Evolutionary conservation across 1,139 yeast genomes (phyloP).

Genomic region (Yamadazyma triangularis): DNA sequence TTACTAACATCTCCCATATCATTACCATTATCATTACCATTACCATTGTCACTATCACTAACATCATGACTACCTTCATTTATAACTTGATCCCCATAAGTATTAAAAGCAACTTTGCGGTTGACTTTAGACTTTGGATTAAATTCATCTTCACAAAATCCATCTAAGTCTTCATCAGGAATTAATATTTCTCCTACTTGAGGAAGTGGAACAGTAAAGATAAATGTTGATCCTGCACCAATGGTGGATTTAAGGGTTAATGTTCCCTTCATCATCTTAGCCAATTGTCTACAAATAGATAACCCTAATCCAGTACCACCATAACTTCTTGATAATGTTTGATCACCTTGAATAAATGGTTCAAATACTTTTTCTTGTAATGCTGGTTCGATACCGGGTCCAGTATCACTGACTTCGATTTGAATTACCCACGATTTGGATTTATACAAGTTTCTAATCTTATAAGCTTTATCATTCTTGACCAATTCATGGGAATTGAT

Average conservation of each 20-base stretch:
- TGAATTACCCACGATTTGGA: conserved; percentile 60
- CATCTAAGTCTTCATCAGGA: conserved; percentile 32
- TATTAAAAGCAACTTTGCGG: conserved; percentile 35
- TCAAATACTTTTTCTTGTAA: conserved; percentile 85
- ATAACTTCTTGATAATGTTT: conserved; percentile 81
- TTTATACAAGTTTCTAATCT: conserved; percentile 31
- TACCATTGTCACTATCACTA: conserved; percentile 1
- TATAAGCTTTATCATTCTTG: conserved; percentile 31
- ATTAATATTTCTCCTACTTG: conserved; percentile 61
- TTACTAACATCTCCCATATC: background rate
- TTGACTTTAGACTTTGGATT: conserved; percentile 34
- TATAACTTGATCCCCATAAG: conserved; percentile 11
- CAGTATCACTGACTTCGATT: conserved; percentile 81
- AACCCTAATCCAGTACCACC: conserved; percentile 97
- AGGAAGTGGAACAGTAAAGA: conserved; percentile 71
- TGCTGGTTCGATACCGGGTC: conserved; percentile 84
- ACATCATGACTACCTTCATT: conserved; percentile 1
- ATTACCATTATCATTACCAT: background rate
- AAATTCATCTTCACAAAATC: conserved; percentile 43
- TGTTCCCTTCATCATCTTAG: conserved; percentile 84
- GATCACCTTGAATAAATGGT: conserved; percentile 96
- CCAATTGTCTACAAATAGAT: conserved; percentile 87
- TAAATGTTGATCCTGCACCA: conserved; percentile 79
- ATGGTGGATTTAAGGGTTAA: conserved; percentile 63
- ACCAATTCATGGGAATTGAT: conserved; percentile 18